Base-by-base conservation (phyloP, 1,139 yeast genomes). In the Debaryomyces fabryi region DNA sequence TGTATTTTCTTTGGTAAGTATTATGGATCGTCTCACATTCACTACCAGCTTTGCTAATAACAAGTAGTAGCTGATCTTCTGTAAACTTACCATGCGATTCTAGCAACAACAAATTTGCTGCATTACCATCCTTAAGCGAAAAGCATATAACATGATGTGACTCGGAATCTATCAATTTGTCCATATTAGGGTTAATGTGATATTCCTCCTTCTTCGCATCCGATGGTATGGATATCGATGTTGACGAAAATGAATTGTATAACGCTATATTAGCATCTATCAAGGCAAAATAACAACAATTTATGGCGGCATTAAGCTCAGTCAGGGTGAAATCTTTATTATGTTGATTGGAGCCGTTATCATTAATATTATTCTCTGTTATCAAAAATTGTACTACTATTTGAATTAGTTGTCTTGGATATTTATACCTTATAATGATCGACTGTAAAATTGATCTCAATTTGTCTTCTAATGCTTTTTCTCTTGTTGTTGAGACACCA, bases 341-440 rank as follows among this genome's bases (percentile, higher is more conserved):
- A 25, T 58, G 50, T 21, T 55, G 57, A 36, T 55, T 52, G 20
- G 60, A 55, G 30, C 70, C 68, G 49, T 78, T 82, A 38, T 42
- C 38, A n/a, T 39, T 39, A 13, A 32, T 34, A 16, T 39, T 42
- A 18, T 38, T 40, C 47, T 87, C 88, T 23, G 83, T 66, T 48
- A 86, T 82, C 44, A 90, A 67, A 44, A 91, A 76, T 65, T 93
- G 99, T n/a, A 88, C 83, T 24, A 88, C 93, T 3, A 93, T 76
- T 62, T 91, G 97, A 34, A 93, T 83, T 45, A 91, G 74, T 56
- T 90, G 91, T 50, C 97, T 77, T 0, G 99, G 97, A 61, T 88
- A 86, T 52, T 81, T 71, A 51, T 79, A 78, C n/a, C 88, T 75
- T 24, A 86, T 72, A 2, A 93, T 78, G 6, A 83, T 74, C 6